Evolutionary conservation across 768 basidiomycete species (phyloP), one percentile per base, ranked within the genome.

Genomic region (Termitomyces sp.): DNA sequence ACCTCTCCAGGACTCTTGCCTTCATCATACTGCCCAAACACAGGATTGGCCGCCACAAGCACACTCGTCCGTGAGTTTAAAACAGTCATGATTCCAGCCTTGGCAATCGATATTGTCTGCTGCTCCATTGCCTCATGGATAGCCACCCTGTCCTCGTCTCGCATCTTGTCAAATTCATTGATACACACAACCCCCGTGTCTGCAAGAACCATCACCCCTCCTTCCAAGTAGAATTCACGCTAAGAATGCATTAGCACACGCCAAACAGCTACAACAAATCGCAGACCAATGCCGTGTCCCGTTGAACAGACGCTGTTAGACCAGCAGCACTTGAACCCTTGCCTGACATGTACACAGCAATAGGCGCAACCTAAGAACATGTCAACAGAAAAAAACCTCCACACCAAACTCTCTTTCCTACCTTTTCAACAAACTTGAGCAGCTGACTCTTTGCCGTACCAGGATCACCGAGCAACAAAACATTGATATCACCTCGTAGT

Each of bases 81-180:
- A 6, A 98, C 93, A 2, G 96, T 99, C 0, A 96, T 98, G 56
- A 99, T 99, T 60, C 96, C 97, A 4, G 97, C 97, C 70, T 99
- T 98, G 18, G 96, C 96, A 62, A 99, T 98, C 2, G 97, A 98
- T 64, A 99, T 98, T 0, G 97, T 99, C 68, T 98, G 96, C 68
- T 99, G 97, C 67, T 99, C 97, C 97, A 99, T 99, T 13, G 96
- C 97, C 75, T 98, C 97, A 72, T 98, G 97, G 59, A 98, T 98
- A 0, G 97, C 97, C 5, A 98, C 97, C 56, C 97, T 86, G 70
- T 99, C 97, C 72, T 98, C 96, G 64, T 99, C 97, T 40, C 96
- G 81, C 97, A 99, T 99, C 77, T 99, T 99, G 75, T 99, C 97
- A 65, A 99, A 99, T 71, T 99, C 97, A 65, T 99, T 97, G 67